Percentiles rank a stretch among this genome's conserved stretches.
Evolutionary conservation across 1,284 basidiomycete genomes (phyloP).

Genomic region (Sphaerobolus stellatus): DNA sequence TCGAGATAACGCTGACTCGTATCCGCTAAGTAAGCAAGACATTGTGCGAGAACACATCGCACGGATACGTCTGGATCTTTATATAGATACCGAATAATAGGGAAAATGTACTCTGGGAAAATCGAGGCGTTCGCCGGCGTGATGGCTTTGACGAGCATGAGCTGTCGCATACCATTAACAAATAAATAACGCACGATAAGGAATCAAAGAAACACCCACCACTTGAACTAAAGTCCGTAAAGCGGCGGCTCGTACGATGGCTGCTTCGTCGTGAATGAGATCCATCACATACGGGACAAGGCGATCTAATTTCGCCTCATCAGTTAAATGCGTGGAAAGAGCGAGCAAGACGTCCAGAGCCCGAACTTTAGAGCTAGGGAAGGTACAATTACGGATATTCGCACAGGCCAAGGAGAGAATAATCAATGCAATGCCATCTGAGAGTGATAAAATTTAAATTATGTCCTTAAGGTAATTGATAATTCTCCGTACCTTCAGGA

Average conservation of each 20-base stretch:
- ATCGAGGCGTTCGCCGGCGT: constrained; percentile 85
- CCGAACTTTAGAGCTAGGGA: constrained; percentile 84
- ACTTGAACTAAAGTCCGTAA: constrained; percentile 83
- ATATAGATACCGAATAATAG: constrained; percentile 81
- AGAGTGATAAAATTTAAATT: background rate
- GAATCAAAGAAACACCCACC: constrained; percentile 46
- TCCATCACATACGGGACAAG: constrained; percentile 92
- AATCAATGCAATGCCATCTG: constrained; percentile 80
- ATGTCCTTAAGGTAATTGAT: constrained; percentile 1
- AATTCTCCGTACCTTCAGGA: constrained; percentile 51
- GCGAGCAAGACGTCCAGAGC: constrained; percentile 88
- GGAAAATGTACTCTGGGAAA: constrained; percentile 94
- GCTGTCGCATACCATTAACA: constrained; percentile 40
- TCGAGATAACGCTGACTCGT: constrained; percentile 85
- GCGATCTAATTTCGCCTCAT: constrained; percentile 96
- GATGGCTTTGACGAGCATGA: constrained; percentile 83
- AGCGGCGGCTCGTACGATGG: constrained; percentile 77
- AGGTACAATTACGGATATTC: constrained; percentile 85
- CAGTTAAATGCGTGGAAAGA: constrained; percentile 79
- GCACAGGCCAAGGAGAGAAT: constrained; percentile 84
- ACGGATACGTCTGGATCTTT: constrained; percentile 88
- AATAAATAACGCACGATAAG: constrained; percentile 5
- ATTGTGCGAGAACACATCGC: constrained; percentile 85
- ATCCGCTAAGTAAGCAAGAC: constrained; percentile 81
- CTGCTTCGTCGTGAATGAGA: constrained; percentile 81